A percentile compares a stretch with the other conserved stretches of the same genome.
Conservation (phyloP, 2,329 filamentous ascomycete species). For the Claviceps arundinis region DNA sequence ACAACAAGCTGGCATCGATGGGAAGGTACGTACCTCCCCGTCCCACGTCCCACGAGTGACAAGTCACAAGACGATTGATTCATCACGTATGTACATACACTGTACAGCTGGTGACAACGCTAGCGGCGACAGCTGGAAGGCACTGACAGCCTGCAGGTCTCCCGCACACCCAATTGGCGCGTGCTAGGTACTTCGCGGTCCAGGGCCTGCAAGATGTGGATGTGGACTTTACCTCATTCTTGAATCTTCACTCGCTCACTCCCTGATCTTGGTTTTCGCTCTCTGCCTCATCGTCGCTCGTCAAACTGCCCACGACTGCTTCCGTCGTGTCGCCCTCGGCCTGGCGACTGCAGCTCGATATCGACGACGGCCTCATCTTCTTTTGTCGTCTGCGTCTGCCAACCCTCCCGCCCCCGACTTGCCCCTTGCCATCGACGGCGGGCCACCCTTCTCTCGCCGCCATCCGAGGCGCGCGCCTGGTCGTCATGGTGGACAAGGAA, state of each 20-base stretch:
- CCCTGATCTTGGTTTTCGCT: constrained; percentile 8
- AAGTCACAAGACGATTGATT: no score
- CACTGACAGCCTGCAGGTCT: neutral
- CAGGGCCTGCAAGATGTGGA: constrained; percentile 1
- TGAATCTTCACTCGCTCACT: constrained; percentile 14
- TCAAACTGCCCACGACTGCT: neutral
- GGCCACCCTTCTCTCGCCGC: constrained; percentile 16
- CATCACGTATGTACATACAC: no score
- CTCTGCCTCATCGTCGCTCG: constrained; percentile 3
- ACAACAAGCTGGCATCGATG: neutral
- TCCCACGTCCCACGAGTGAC: neutral
- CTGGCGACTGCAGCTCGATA: constrained; percentile 2
- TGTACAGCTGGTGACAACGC: neutral
- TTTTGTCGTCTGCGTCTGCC: neutral
- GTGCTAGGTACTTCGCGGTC: neutral
- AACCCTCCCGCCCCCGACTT: neutral
- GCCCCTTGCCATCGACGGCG: neutral
- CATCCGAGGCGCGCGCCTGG: constrained; percentile 18
- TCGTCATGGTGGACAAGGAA: constrained; percentile 41
- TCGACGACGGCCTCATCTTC: neutral
- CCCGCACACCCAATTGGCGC: neutral
- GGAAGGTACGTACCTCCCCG: neutral
- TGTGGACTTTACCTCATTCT: constrained; percentile 14
- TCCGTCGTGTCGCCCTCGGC: neutral
- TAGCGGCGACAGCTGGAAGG: neutral